Percentiles rank a stretch among this genome's conserved stretches.
Conservation (phyloP, 257 asterid genomes). For the Gentiana straminea region DNA sequence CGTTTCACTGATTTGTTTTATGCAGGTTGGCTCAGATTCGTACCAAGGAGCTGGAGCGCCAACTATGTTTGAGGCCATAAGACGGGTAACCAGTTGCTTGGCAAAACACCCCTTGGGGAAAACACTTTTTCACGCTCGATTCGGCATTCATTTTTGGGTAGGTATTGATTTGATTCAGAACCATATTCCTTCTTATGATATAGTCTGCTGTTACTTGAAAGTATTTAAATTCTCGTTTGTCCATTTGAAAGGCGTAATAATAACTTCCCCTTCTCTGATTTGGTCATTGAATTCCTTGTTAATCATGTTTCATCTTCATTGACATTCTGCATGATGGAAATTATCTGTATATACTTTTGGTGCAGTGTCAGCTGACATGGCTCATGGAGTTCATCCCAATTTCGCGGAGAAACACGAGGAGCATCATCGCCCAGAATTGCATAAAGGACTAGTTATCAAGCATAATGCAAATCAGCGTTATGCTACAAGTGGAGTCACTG, state of each 20-base stretch:
- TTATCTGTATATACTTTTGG: slow-evolving; percentile 11
- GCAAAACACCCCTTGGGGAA: slow-evolving; percentile 50
- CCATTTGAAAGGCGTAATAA: too few species aligned
- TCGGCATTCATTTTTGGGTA: slow-evolving; percentile 88
- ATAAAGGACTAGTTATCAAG: slow-evolving; percentile 93
- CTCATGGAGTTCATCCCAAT: slow-evolving; percentile 98
- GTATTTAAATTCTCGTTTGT: background rate
- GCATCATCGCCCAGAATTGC: slow-evolving; percentile 82
- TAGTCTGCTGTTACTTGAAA: background rate
- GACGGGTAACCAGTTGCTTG: slow-evolving; percentile 61
- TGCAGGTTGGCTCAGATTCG: slow-evolving; percentile 94
- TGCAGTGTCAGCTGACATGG: slow-evolving; percentile 99
- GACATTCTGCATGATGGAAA: background rate
- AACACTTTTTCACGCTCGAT: slow-evolving; percentile 65
- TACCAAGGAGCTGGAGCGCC: slow-evolving; percentile 99
- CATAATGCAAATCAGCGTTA: slow-evolving; percentile 95
- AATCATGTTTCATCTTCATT: background rate
- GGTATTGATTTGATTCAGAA: slow-evolving; percentile 4
- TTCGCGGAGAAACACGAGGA: slow-evolving; percentile 86
- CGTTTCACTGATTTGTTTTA: slow-evolving; percentile 11
- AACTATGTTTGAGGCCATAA: slow-evolving; percentile 95
- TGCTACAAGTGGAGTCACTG: slow-evolving; percentile 97
- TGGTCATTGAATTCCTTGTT: too few species aligned
- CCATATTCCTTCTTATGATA: background rate
- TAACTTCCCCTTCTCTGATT: too few species aligned